Conservation (phyloP, 805 yeast species). For the Suhomyces kilbournensis region DNA sequence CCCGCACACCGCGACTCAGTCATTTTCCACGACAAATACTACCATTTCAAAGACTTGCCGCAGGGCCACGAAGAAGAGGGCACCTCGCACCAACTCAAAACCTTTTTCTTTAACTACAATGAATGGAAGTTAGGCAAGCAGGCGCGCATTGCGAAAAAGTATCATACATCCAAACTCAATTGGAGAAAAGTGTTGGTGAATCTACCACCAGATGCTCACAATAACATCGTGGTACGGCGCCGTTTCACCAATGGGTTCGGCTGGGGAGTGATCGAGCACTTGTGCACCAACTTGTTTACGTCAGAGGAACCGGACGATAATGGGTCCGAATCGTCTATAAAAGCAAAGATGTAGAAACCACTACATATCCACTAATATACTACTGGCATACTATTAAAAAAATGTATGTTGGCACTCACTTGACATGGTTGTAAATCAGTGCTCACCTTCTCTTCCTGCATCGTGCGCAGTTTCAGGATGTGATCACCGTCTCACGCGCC, state of each 20-base stretch:
- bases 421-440: too few relatives aligned
- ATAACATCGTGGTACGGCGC: slow-evolving; percentile 42
- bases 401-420: too few relatives aligned
- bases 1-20: slow-evolving; percentile 35
- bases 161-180: slow-evolving; percentile 32
- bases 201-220: slow-evolving; percentile 47
- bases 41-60: slow-evolving; percentile 31
- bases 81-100: slow-evolving; percentile 4
- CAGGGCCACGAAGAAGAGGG: slow-evolving; percentile 16
- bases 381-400: too few relatives aligned
- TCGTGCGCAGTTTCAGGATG: not conserved
- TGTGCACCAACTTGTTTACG: slow-evolving; percentile 27
- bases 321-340: not conserved
- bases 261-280: slow-evolving; percentile 46
- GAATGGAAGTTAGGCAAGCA: slow-evolving; percentile 39
- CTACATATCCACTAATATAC: not conserved
- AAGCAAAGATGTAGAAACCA: not conserved
- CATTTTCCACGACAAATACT: slow-evolving; percentile 43
- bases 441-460: not conserved
- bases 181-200: slow-evolving; percentile 46
- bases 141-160: slow-evolving; percentile 40
- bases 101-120: slow-evolving; percentile 23
- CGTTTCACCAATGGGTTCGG: slow-evolving; percentile 45
- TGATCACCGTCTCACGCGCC: not conserved
- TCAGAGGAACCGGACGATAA: slow-evolving; percentile 1